Evolutionary conservation across 1,284 basidiomycete genomes (phyloP).

Genomic region (Albatrellus sp.): DNA sequence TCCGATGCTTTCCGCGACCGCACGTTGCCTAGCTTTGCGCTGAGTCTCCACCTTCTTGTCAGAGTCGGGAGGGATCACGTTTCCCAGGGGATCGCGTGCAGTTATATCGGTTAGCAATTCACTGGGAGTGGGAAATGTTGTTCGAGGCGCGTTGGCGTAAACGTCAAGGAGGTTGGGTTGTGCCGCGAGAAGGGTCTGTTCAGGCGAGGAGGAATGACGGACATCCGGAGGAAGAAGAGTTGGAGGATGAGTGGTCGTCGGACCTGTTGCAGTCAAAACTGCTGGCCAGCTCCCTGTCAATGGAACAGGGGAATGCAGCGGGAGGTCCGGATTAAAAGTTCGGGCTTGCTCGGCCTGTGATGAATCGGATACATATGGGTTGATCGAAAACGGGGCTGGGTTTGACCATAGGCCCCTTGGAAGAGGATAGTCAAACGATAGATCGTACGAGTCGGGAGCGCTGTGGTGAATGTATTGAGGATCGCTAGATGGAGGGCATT

Average conservation of each 20-base stretch:
- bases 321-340: no score
- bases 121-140: constrained; percentile 49
- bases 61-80: constrained; percentile 7
- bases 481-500: no score
- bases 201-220: not conserved
- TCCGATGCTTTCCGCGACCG: constrained; percentile 39
- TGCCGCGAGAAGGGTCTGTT: not conserved
- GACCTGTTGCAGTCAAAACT: not conserved
- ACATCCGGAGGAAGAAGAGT: not conserved
- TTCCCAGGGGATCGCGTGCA: constrained; percentile 8
- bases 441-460: not conserved
- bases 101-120: constrained; percentile 41
- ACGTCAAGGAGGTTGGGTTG: constrained; percentile 14
- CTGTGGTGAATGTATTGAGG: not conserved
- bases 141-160: constrained; percentile 13
- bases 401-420: no score
- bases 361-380: not conserved
- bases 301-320: not conserved
- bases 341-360: not conserved
- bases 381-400: no score
- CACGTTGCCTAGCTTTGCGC: constrained; percentile 40
- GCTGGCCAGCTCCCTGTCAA: not conserved
- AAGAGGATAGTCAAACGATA: no score
- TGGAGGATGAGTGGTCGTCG: not conserved
- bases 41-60: constrained; percentile 23